Evolutionary conservation across 192 early-diverging fungal genomes (phyloP).

Genomic region (Spizellomyces punctatus): DNA sequence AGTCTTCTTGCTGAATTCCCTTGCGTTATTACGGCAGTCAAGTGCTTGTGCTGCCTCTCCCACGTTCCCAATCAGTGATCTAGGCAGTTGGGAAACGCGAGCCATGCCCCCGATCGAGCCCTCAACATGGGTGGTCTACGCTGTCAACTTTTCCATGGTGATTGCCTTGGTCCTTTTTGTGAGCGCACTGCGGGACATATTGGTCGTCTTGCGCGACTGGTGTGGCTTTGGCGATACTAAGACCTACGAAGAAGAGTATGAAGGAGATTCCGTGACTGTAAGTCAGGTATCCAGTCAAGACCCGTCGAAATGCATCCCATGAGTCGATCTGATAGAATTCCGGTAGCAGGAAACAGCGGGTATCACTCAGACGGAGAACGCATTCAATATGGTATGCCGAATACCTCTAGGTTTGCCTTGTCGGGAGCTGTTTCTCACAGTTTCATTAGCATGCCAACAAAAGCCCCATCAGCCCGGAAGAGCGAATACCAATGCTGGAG

Average conservation of each 20-base stretch:
- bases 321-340: neutral
- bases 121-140: slow-evolving; percentile 11
- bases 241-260: neutral
- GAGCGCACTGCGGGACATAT: neutral
- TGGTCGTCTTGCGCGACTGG: neutral
- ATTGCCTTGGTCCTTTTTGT: neutral
- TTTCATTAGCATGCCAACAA: too few relatives aligned
- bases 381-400: too few relatives aligned
- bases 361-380: too few relatives aligned
- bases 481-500: slow-evolving; percentile 5
- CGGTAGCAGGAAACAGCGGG: too few relatives aligned
- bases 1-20: too few relatives aligned
- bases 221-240: neutral
- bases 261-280: neutral
- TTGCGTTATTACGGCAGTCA: too few relatives aligned
- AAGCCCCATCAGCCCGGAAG: neutral
- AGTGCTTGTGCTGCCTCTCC: too few relatives aligned
- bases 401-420: too few relatives aligned
- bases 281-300: neutral
- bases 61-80: too few relatives aligned
- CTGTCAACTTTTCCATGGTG: neutral
- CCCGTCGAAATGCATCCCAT: neutral
- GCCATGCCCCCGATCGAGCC: too few relatives aligned
- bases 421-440: too few relatives aligned
- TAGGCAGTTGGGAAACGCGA: too few relatives aligned